phyloP scores from a whole-genome alignment of 306 rosid species.

The Pyrus betulifolia region DNA sequence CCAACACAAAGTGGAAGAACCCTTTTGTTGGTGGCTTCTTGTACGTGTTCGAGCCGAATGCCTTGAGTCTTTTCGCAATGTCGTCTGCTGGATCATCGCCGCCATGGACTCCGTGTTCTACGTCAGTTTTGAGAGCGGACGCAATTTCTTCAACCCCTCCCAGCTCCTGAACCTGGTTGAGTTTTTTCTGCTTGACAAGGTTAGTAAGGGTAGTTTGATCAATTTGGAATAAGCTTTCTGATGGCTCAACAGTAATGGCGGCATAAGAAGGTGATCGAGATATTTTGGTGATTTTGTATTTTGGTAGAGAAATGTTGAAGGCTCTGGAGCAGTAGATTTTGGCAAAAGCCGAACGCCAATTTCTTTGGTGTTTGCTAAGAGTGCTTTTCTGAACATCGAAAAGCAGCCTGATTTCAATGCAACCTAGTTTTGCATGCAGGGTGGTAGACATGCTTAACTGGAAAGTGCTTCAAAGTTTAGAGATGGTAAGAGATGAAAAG shows the following conservation, averaged over 20 bases:
- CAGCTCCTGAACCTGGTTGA: not conserved
- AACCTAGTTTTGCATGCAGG: no score
- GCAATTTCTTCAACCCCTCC: slow-evolving; percentile 37
- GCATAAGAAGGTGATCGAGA: slow-evolving; percentile 10
- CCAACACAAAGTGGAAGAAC: slow-evolving; percentile 20
- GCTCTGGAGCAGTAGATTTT: slow-evolving; percentile 34
- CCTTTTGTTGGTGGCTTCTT: slow-evolving; percentile 19
- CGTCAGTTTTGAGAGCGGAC: slow-evolving; percentile 10
- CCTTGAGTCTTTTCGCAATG: not conserved
- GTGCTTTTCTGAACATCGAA: not conserved
- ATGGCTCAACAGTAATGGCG: slow-evolving; percentile 7
- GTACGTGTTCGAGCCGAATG: slow-evolving; percentile 24
- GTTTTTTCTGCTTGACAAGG: slow-evolving; percentile 26
- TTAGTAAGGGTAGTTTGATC: slow-evolving; percentile 15
- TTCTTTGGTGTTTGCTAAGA: slow-evolving; percentile 15
- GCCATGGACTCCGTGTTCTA: not conserved
- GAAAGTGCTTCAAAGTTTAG: no score
- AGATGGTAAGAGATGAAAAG: no score
- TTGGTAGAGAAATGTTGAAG: not conserved
- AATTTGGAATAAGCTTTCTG: not conserved
- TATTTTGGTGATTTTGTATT: not conserved
- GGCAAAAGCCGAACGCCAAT: slow-evolving; percentile 44
- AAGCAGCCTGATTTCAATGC: not conserved
- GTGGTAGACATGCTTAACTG: no score
- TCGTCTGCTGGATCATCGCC: not conserved